Evolutionary conservation across 2,329 filamentous ascomycete species (phyloP), one percentile per base, ranked within the genome.

Genomic region (Fusarium denticulatum): DNA sequence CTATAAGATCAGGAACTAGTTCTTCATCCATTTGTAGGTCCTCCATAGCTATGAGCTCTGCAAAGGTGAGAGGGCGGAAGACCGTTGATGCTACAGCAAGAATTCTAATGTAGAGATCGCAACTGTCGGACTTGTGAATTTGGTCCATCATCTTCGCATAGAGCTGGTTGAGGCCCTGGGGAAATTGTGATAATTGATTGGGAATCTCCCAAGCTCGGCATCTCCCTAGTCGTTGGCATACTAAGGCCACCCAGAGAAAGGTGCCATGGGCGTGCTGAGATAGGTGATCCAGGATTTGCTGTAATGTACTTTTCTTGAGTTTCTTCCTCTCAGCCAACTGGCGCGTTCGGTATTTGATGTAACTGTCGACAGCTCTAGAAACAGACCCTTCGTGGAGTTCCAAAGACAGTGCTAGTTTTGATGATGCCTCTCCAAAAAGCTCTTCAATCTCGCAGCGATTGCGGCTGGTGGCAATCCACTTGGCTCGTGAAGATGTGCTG

Each of bases 391-490:
- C 66, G 45, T 85, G 84, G 2, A 85, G 72, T 69, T 86, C 82
- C 10, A 85, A 79, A 32, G 69, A 72, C 0, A 86, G 73, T 24
- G 56, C 79, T 0, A 73, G 11, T 32, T 79, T 79, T 3, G 79
- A 40, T 2, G 57, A 37, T 2, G 60, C 60, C 2, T 15, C 24
- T 6, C 45, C 52, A 2, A 86, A 77, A 3, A 50, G 14, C 15
- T 57, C 42, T 1, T 46, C 32, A 0, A 87, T 85, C 1, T 76
- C 70, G 1, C 64, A 72, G 76, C 68, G 78, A 32, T 86, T 85
- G 7, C 86, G 85, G 58, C 86, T 87, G 0, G 84, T 84, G 0
- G 85, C 66, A 22, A 87, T 64, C 81, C 83, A 86, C 68, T 85
- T 87, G 4, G 81, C 74, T 1, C 16, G 0, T 8, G 32, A 11